Percentiles rank a stretch among this genome's conserved stretches.
These are phyloP conservation scores for Ploettnerulaceae sp. DNA, from an alignment of 2,329 filamentous ascomycete genomes.

Conservation along the genomic window DNA sequence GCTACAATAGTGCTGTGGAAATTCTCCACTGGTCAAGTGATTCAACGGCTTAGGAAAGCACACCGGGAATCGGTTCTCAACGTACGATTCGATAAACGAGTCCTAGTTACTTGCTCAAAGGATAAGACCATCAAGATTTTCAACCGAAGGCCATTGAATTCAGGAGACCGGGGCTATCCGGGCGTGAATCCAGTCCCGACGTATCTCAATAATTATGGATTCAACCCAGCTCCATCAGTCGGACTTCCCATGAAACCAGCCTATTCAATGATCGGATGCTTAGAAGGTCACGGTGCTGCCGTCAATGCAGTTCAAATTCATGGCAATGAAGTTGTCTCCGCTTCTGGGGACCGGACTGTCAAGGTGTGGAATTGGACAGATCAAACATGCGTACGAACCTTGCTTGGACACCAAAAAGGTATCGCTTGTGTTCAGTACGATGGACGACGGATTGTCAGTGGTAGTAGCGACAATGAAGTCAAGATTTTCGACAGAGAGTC, in stretches of 20 bases:
- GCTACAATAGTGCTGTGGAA: conserved; percentile 86
- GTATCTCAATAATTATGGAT: conserved; percentile 50
- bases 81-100: conserved; percentile 83
- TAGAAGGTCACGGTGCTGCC: conserved; percentile 83
- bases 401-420: conserved; percentile 85
- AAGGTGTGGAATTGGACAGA: conserved; percentile 92
- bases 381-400: conserved; percentile 69
- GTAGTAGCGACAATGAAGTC: conserved; percentile 92
- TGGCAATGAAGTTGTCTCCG: conserved; percentile 83
- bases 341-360: conserved; percentile 87
- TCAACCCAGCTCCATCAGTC: conserved; percentile 41
- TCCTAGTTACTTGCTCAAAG: conserved; percentile 94
- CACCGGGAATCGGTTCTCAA: conserved; percentile 92
- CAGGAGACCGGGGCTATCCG: conserved; percentile 54
- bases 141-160: conserved; percentile 67
- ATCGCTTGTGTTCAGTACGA: conserved; percentile 98
- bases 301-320: conserved; percentile 95
- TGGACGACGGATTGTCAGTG: conserved; percentile 86
- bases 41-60: conserved; percentile 71
- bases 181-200: conserved; percentile 50
- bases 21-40: conserved; percentile 81
- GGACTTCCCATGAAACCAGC: conserved; percentile 53
- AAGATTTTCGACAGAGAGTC: conserved; percentile 88
- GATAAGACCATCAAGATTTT: conserved; percentile 97
- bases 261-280: conserved; percentile 70